Percentiles rank a stretch among this genome's conserved stretches.
phyloP scores from a whole-genome alignment of 2,329 filamentous ascomycete genomes.

The Albophoma yamanashiensis region DNA sequence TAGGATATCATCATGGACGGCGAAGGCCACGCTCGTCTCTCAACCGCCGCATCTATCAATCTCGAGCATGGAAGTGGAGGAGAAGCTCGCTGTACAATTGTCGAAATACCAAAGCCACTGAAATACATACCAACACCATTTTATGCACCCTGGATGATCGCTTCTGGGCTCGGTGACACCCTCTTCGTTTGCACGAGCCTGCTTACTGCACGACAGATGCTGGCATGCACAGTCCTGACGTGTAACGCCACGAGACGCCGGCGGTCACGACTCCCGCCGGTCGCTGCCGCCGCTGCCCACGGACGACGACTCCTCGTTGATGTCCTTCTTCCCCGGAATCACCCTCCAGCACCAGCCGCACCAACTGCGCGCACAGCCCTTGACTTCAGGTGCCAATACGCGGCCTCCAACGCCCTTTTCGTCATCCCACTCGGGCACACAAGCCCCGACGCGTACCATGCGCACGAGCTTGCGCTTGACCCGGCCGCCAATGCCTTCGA shows the following conservation, averaged over 20 bases:
- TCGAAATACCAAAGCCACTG: not conserved
- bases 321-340: slow-evolving; percentile 47
- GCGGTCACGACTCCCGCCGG: slow-evolving; percentile 1
- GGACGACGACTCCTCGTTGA: slow-evolving; percentile 13
- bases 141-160: not conserved
- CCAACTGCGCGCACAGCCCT: slow-evolving; percentile 64
- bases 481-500: slow-evolving; percentile 80
- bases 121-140: not conserved
- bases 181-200: not conserved
- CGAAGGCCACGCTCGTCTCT: not conserved
- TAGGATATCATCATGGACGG: slow-evolving; percentile 1
- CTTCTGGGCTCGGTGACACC: not conserved
- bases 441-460: slow-evolving; percentile 70
- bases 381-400: slow-evolving; percentile 60
- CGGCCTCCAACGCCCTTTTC: slow-evolving; percentile 51
- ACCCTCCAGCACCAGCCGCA: slow-evolving; percentile 85
- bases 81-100: slow-evolving; percentile 1
- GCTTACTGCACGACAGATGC: not conserved
- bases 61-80: not conserved
- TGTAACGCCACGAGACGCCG: not conserved
- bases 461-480: slow-evolving; percentile 84
- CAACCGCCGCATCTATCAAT: not conserved
- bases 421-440: slow-evolving; percentile 77
- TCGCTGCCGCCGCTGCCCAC: slow-evolving; percentile 2
- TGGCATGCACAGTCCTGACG: not conserved